Evolutionary conservation across 129 eudicot genomes (phyloP), one percentile per base, ranked within the genome.

Genomic region (Artemisia argyi): DNA sequence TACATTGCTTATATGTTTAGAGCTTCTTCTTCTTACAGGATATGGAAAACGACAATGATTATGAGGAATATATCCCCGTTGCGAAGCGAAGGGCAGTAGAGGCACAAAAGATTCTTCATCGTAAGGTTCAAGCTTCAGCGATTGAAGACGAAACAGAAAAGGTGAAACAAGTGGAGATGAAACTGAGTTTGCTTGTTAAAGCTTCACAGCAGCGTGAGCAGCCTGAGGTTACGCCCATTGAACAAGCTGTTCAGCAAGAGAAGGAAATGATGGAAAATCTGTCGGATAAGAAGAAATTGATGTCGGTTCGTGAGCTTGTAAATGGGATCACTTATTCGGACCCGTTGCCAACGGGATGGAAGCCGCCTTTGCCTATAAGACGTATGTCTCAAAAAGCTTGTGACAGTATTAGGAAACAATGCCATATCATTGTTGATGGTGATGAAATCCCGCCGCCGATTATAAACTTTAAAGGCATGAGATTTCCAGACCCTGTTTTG

Each of bases 381-480:
- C 68, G 78, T 47, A 88, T 91, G 97, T 84, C 93, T 0, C 68
- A 59, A 53, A 86, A 86, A 55, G 80, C 79, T 10, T 80, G 92
- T 19, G 89, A 86, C 55, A 59, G 66, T 9, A 74, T 86, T 2
- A 64, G 97, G 58, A 92, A 86, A 68, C 90, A 88, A 44, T 88
- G 87, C 90, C 97, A 91, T 74, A 92, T 92, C 32, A 78, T 92
- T 15, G 97, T 86, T 5, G 94, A 92, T 13, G 97, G 97, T 7
- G 94, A 92, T 44, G 96, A 92, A 22, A 70, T 78, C 68, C 97
- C 96, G 0, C 94, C 97, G 4, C 97, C 97, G 5, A 85, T 89
- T 30, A 84, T 84, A 62, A 84, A 80, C 68, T 91, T 91, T 8
- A 83, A 84, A 83, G 93, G 84, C 44, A 91, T 91, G 96, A 80